Evolutionary conservation across 331 rosid species (phyloP).

Genomic region (Pyrus hybrid): DNA sequence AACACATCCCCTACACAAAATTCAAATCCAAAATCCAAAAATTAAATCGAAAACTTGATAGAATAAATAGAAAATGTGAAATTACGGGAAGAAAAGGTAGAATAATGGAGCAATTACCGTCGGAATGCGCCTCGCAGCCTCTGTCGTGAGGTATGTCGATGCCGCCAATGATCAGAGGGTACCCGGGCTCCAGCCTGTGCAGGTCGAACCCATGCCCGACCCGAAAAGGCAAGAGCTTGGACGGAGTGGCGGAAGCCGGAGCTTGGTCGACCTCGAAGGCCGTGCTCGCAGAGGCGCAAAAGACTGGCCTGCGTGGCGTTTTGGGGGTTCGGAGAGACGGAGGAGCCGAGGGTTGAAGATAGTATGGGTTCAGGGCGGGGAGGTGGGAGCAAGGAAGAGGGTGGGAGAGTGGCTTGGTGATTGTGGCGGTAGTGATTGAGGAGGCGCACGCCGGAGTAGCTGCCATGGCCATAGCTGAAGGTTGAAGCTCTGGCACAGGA

Average conservation of each 20-base stretch:
- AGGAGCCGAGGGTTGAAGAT: neutral
- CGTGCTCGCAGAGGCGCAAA: slow-evolving; percentile 17
- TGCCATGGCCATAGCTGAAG: slow-evolving; percentile 24
- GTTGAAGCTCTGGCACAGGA: neutral
- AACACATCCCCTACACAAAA: slow-evolving; percentile 72
- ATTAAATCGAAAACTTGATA: neutral
- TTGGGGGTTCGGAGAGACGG: neutral
- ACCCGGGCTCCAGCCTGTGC: no score
- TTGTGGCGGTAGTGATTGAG: neutral
- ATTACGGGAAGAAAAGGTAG: neutral
- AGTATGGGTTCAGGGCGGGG: neutral
- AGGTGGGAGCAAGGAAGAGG: slow-evolving; percentile 10
- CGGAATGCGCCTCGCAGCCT: no score
- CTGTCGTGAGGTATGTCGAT: no score
- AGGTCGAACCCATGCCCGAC: no score
- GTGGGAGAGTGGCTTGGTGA: slow-evolving; percentile 3
- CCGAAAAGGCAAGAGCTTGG: slow-evolving; percentile 68
- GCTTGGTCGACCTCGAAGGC: slow-evolving; percentile 21
- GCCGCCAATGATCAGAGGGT: no score
- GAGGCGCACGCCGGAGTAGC: slow-evolving; percentile 15
- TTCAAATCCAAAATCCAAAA: neutral
- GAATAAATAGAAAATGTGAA: neutral
- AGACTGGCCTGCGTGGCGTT: neutral
- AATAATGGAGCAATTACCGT: slow-evolving; percentile 37
- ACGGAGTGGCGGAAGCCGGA: slow-evolving; percentile 30